A percentile compares a stretch with the other conserved stretches of the same genome.
Evolutionary conservation across 2,329 filamentous ascomycete genomes (phyloP).

Genomic region (Capronia epimyces): DNA sequence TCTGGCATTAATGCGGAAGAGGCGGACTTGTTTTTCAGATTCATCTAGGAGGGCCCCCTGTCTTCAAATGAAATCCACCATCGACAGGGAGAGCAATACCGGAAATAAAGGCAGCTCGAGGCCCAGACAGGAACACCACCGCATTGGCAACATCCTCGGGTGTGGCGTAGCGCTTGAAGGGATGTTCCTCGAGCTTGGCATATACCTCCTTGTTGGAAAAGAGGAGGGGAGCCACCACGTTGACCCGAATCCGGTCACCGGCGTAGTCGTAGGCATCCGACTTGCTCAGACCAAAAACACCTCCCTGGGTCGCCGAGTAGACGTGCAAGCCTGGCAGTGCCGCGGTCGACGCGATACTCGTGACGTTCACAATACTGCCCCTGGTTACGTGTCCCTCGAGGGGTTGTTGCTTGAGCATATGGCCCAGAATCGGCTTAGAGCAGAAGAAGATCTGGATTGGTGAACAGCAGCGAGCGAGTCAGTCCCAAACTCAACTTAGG

Average conservation of each 20-base stretch:
- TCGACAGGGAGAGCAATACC: neutral
- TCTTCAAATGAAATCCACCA: neutral
- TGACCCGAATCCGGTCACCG: neutral
- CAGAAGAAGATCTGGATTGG: too few species aligned
- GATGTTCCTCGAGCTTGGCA: too few species aligned
- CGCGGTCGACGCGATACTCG: neutral
- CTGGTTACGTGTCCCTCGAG: neutral
- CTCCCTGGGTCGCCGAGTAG: neutral
- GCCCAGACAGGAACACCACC: neutral
- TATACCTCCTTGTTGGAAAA: too few species aligned
- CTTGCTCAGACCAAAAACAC: neutral
- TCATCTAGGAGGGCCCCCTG: too few species aligned
- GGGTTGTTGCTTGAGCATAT: neutral
- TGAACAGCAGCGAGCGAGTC: too few species aligned
- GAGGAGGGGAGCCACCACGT: neutral
- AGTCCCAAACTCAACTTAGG: too few species aligned
- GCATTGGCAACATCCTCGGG: neutral
- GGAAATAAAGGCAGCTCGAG: neutral
- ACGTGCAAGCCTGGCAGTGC: neutral
- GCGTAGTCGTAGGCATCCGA: neutral
- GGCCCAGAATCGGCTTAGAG: too few species aligned
- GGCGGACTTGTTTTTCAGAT: too few species aligned
- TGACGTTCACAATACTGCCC: neutral
- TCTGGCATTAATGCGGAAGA: too few species aligned
- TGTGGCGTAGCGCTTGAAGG: neutral